These are phyloP conservation scores for Yueomyces sp. DNA, from an alignment of 805 yeast species.

Conservation along the genomic window DNA sequence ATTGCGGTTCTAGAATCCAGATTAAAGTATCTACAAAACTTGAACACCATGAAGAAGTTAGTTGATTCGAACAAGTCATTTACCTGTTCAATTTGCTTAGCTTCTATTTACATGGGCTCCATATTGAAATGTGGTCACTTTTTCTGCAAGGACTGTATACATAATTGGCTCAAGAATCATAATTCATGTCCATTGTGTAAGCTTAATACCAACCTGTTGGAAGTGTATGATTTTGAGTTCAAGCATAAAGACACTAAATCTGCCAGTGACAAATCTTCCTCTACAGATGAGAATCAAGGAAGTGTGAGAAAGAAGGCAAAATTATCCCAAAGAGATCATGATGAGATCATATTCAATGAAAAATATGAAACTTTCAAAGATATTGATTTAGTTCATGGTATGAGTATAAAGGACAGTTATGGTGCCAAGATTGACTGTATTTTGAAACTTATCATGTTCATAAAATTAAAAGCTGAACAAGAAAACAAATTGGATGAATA, in stretches of 20 bases:
- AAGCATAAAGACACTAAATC: constrained; percentile 7
- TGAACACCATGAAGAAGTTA: constrained; percentile 20
- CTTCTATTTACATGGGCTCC: constrained; percentile 58
- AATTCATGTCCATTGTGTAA: constrained; percentile 77
- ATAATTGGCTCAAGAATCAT: constrained; percentile 51
- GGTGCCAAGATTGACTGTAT: constrained; percentile 85
- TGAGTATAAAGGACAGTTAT: constrained; percentile 35
- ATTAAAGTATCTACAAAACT: constrained; percentile 35
- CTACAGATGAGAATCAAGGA: not conserved
- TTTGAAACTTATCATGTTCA: constrained; percentile 53
- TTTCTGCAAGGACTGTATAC: constrained; percentile 72
- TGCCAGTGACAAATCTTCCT: not conserved
- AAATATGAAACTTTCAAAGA: constrained; percentile 13
- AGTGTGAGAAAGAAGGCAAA: not conserved
- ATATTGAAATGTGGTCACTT: constrained; percentile 86
- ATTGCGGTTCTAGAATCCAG: constrained; percentile 27
- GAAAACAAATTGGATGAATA: constrained; percentile 7
- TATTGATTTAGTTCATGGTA: constrained; percentile 33
- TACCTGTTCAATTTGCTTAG: constrained; percentile 69
- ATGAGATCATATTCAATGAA: constrained; percentile 8
- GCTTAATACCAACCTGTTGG: constrained; percentile 30
- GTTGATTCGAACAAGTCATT: constrained; percentile 20
- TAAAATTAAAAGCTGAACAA: constrained; percentile 36
- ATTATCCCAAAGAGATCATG: not conserved
- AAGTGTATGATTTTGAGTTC: constrained; percentile 58